Base-by-base conservation (phyloP, 2,329 filamentous ascomycete genomes). In the Alternaria burnsii region DNA sequence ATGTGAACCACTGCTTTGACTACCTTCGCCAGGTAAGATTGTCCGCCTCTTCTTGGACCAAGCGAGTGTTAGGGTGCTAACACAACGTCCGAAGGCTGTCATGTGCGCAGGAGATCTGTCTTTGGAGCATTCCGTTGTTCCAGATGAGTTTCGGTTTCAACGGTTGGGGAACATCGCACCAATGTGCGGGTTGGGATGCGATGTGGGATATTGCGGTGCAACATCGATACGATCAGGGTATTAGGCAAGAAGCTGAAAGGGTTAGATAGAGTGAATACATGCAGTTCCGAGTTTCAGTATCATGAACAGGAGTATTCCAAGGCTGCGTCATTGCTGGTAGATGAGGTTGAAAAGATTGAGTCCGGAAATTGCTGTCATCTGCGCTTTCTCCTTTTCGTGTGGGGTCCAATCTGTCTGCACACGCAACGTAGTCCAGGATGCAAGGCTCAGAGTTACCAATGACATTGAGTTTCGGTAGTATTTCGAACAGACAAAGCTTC, bases 1-100 rank as follows among this genome's bases (percentile, higher is more conserved):
- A 59, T 52, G 34, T 55, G 7, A 41, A 62, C 40, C 55, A 59
- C 18, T 62, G 59, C 30, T 59, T 55, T 7, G 55, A 52, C 34
- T 62, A 55, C n/a, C 40, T 55, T 43, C 52, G 47, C 3, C 59
- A 59, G 40, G 42, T 58, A 18, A 50, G 48, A 52, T 28, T 7
- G 22, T 18, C 41, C 8, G 10, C 12, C 26, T 47, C 32, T 26
- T 34, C 8, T 10, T n/a, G 7, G 4, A 38, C 32, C 11, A 30
- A 38, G 32, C n/a, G 18, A 11, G 11, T 5, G 8, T 18, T 18
- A 5, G 20, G 36, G 30, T 38, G 43, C 48, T 61, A 18, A 53
- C 24, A 22, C 12, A 36, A 36, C 46, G 20, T 20, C 10, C 12
- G 8, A 20, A 61, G 48, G 52, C 46, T 12, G 55, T 60, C 16